phyloP scores from a whole-genome alignment of 441 rosid genomes.

The Syzygium malaccense region DNA sequence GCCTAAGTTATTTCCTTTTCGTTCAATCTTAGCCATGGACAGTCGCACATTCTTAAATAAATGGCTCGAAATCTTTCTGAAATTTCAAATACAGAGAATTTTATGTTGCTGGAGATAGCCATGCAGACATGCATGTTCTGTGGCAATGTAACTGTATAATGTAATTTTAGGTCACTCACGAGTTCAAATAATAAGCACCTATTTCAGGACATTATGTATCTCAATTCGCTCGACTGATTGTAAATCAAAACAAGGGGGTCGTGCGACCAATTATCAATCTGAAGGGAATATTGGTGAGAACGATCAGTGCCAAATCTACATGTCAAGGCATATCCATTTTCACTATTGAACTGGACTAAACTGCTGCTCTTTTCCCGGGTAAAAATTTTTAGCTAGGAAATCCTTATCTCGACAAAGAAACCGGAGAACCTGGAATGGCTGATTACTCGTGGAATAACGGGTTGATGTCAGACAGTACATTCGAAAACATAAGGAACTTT shows the following conservation, averaged over 20 bases:
- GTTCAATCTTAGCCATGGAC: background rate
- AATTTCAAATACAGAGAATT: background rate
- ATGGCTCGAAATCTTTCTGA: background rate
- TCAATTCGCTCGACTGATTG: background rate
- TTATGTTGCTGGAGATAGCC: too few relatives aligned
- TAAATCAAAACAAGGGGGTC: background rate
- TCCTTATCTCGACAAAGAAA: background rate
- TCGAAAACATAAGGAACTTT: background rate
- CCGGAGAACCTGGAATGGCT: background rate
- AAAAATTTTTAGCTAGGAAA: background rate
- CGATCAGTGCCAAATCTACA: background rate
- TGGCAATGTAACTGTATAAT: too few relatives aligned
- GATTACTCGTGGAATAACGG: background rate
- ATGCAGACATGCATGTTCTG: too few relatives aligned
- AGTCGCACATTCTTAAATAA: background rate
- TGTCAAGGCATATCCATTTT: background rate
- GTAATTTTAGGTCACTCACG: background rate
- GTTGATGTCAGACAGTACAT: background rate
- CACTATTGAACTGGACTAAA: background rate
- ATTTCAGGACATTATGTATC: background rate
- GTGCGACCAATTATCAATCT: background rate
- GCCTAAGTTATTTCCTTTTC: background rate
- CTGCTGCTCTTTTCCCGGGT: background rate
- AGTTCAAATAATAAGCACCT: background rate
- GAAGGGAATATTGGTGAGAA: background rate